These are phyloP conservation scores for Sphagnum tenellum DNA, from an alignment of 225 moss, liverwort and hornwort species.

Conservation along the genomic window DNA sequence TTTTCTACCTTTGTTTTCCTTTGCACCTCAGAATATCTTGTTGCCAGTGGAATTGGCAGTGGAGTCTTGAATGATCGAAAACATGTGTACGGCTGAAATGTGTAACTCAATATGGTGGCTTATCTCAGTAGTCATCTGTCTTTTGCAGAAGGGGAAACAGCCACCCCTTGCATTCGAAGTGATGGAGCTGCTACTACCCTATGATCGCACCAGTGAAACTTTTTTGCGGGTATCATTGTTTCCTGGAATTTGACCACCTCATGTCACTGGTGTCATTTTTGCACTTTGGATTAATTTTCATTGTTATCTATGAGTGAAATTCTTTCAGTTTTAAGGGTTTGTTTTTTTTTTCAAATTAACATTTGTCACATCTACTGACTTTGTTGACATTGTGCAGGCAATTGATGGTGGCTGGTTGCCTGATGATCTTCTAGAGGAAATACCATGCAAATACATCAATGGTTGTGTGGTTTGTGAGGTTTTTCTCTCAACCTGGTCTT, in stretches of 20 bases:
- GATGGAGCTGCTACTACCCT: slow-evolving; percentile 72
- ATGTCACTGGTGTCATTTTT: background rate
- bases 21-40: too few relatives aligned
- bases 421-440: slow-evolving; percentile 78
- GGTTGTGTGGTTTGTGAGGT: slow-evolving; percentile 98
- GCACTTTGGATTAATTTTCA: too few relatives aligned
- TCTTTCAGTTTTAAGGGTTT: too few relatives aligned
- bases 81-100: too few relatives aligned
- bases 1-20: too few relatives aligned
- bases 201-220: slow-evolving; percentile 82
- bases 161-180: slow-evolving; percentile 78
- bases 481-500: background rate
- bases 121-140: too few relatives aligned
- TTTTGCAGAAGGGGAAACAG: slow-evolving; percentile 59
- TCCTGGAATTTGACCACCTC: background rate
- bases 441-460: slow-evolving; percentile 83
- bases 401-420: slow-evolving; percentile 97
- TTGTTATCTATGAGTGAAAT: too few relatives aligned
- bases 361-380: too few relatives aligned
- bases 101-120: too few relatives aligned
- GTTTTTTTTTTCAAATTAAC: too few relatives aligned
- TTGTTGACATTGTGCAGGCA: slow-evolving; percentile 32
- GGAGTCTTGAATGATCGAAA: too few relatives aligned
- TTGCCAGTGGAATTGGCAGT: too few relatives aligned
- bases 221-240: slow-evolving; percentile 60